Evolutionary conservation across 2,329 filamentous ascomycete species (phyloP).

Genomic region (Pyricularia pennisetigena): DNA sequence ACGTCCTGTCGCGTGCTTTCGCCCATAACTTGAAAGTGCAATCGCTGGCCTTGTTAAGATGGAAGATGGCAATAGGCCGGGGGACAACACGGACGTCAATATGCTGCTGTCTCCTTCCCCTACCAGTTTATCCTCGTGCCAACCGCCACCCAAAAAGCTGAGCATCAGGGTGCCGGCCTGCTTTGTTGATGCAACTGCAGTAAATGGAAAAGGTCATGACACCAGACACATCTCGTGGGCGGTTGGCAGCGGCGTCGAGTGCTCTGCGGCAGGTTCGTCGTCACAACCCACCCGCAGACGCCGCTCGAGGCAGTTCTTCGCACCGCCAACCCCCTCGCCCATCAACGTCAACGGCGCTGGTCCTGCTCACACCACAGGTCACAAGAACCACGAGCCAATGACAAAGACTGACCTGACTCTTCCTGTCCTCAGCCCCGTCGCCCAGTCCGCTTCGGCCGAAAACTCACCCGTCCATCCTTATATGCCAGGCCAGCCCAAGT

Average conservation of each 20-base stretch:
- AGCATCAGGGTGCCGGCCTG: not conserved
- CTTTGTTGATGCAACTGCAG: not conserved
- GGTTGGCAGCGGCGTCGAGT: not conserved
- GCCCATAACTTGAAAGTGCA: not conserved
- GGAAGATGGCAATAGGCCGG: not conserved
- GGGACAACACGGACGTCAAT: not conserved
- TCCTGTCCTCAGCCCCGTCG: constrained; percentile 18
- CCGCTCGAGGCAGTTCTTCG: constrained; percentile 3
- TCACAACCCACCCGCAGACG: not conserved
- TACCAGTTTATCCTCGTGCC: constrained; percentile 28
- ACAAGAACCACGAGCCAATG: not conserved
- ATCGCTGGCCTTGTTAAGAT: not conserved
- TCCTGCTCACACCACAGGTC: not conserved
- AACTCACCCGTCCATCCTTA: constrained; percentile 19
- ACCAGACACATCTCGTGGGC: not conserved
- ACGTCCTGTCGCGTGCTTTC: not conserved
- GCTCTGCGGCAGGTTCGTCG: not conserved
- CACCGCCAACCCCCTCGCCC: not conserved
- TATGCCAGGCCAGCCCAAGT: constrained; percentile 40
- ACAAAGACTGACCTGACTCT: constrained; percentile 5
- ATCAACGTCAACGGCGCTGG: not conserved
- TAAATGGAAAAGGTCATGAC: not conserved
- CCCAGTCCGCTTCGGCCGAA: constrained; percentile 11
- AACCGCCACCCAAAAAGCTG: constrained; percentile 42
- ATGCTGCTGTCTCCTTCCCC: not conserved